Conservation (phyloP, 2,329 filamentous ascomycete genomes). For the Coniella lustricola region DNA sequence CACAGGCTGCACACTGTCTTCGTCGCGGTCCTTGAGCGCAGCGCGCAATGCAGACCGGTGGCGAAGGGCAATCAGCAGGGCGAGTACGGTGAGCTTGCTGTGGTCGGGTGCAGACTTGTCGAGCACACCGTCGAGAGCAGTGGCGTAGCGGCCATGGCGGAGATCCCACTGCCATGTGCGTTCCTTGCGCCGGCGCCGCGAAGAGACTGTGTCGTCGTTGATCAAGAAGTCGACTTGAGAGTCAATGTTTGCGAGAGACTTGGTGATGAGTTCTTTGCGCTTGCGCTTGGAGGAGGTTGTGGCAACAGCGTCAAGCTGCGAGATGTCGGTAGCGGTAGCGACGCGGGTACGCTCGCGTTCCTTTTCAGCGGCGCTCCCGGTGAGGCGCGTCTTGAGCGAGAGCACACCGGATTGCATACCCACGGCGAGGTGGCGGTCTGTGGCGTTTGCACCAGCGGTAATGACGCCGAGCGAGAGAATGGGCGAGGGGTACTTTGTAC, state of each 20-base stretch:
- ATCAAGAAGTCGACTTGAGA: constrained; percentile 86
- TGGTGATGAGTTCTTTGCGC: constrained; percentile 37
- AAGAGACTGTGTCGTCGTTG: constrained; percentile 51
- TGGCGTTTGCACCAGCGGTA: constrained; percentile 55
- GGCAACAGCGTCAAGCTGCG: constrained; percentile 71
- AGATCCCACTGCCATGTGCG: constrained; percentile 76
- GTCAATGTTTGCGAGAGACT: constrained; percentile 69
- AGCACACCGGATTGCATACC: constrained; percentile 93
- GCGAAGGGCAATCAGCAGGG: constrained; percentile 73
- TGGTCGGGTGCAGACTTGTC: constrained; percentile 44
- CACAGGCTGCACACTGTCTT: constrained; percentile 72
- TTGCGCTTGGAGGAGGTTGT: constrained; percentile 61
- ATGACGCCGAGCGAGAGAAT: constrained; percentile 80
- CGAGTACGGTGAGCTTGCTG: constrained; percentile 59
- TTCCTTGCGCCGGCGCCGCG: constrained; percentile 49
- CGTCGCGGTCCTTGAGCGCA: constrained; percentile 74
- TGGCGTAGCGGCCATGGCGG: constrained; percentile 67
- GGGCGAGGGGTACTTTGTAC: constrained; percentile 86
- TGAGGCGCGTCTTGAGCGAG: constrained; percentile 81
- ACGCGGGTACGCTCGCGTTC: constrained; percentile 69
- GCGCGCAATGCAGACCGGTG: constrained; percentile 80
- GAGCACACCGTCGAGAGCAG: constrained; percentile 74
- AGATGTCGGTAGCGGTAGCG: constrained; percentile 73
- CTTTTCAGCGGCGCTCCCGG: constrained; percentile 73
- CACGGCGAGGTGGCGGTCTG: constrained; percentile 89